Evolutionary conservation across 176 grass and related monocot species (phyloP).

Genomic region (Microstegium vimineum): DNA sequence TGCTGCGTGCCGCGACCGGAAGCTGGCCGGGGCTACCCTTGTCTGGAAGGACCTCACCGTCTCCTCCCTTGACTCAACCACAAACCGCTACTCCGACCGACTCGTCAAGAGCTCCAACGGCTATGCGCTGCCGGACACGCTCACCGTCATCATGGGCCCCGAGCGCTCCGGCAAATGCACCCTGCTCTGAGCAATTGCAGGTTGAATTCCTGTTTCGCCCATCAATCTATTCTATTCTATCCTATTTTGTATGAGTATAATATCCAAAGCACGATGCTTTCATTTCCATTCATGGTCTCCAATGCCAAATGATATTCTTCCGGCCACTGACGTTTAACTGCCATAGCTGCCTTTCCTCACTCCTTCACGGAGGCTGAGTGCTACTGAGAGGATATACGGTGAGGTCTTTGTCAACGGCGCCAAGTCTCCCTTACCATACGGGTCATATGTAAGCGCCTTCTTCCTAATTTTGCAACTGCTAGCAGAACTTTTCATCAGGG

Average conservation of each 20-base stretch:
- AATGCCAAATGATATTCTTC: too few species aligned
- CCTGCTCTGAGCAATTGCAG: conserved; percentile 75
- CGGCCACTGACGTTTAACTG: too few species aligned
- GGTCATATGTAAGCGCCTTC: conserved; percentile 67
- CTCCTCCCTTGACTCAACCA: conserved; percentile 36
- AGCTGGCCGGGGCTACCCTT: conserved; percentile 71
- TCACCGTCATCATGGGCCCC: conserved; percentile 94
- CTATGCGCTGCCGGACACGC: conserved; percentile 79
- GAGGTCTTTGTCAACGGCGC: conserved; percentile 81
- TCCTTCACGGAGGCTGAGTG: conserved; percentile 50
- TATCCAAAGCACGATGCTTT: too few species aligned
- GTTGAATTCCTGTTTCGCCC: too few species aligned
- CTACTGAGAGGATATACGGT: conserved; percentile 62
- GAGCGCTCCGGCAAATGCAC: conserved; percentile 89
- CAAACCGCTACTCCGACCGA: conserved; percentile 47
- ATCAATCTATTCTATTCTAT: too few species aligned
- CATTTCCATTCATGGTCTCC: not conserved
- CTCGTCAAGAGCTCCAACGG: conserved; percentile 83
- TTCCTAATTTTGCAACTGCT: not conserved
- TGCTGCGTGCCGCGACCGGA: conserved; percentile 41
- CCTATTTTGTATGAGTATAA: too few species aligned
- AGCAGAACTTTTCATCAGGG: not conserved
- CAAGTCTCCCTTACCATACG: conserved; percentile 69
- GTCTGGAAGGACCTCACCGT: conserved; percentile 93
- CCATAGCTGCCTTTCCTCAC: not conserved